Conservation (phyloP, 192 early-diverging fungal species). For the Piromyces sp. region DNA sequence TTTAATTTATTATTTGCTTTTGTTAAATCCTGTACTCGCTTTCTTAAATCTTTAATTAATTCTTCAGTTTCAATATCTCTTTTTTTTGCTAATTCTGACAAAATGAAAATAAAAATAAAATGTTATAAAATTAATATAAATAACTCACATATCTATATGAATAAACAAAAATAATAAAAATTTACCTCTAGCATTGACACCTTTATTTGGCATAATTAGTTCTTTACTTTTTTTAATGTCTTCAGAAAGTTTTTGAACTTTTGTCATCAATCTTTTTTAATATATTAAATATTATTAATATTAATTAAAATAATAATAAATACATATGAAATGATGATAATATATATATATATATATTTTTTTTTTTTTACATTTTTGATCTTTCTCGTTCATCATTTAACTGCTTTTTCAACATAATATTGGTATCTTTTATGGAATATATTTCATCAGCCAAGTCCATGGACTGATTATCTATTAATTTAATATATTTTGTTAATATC, state of each 20-base stretch:
- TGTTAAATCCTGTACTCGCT: background rate
- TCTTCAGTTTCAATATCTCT: background rate
- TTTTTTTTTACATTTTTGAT: background rate
- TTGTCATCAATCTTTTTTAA: background rate
- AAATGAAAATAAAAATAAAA: background rate
- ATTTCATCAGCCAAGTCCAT: background rate
- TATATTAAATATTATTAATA: too few species aligned
- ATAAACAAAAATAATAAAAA: background rate
- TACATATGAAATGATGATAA: too few species aligned
- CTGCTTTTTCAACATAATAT: background rate
- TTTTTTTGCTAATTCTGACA: background rate
- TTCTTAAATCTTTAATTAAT: background rate
- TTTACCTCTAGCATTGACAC: background rate
- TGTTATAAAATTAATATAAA: too few species aligned
- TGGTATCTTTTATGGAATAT: background rate
- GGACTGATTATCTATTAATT: background rate
- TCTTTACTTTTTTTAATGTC: background rate
- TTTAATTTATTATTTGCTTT: background rate
- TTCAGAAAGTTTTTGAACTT: background rate
- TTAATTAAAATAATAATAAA: too few species aligned
- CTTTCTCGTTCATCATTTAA: background rate
- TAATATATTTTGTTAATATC: background rate
- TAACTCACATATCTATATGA: too few species aligned
- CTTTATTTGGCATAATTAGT: background rate
- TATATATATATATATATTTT: too few species aligned